A percentile compares a stretch with the other conserved stretches of the same genome.
Evolutionary conservation across 2,329 filamentous ascomycete genomes (phyloP).

Genomic region (Alternaria arbusti): DNA sequence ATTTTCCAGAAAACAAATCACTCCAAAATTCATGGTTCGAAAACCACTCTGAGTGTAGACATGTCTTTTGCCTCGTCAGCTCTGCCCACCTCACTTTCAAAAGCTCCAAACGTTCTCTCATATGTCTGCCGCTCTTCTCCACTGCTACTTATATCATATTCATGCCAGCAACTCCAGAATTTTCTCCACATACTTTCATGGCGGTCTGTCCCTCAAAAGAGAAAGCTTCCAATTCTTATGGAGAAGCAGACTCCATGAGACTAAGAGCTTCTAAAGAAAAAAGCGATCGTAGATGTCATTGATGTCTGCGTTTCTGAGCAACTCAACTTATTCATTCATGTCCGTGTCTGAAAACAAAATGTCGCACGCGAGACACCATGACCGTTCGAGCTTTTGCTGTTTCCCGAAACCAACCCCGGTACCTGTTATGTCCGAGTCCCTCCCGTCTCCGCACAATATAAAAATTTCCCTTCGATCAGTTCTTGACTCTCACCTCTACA

Average conservation of each 20-base stretch:
- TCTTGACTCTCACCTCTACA: not conserved
- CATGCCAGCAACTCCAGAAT: not conserved
- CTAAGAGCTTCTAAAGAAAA: not conserved
- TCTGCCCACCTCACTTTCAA: no score
- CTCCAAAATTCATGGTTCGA: no score
- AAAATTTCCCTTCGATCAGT: not conserved
- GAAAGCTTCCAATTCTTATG: not conserved
- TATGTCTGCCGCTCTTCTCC: not conserved
- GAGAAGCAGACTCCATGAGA: not conserved
- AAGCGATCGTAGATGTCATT: no score
- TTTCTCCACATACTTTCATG: not conserved
- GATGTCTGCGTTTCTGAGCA: no score
- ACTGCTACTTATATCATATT: not conserved
- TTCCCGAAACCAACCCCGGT: rapidly evolving
- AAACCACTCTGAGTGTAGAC: no score
- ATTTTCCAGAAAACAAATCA: no score
- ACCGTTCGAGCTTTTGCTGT: not conserved
- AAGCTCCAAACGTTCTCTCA: no score
- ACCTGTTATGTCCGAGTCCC: not conserved
- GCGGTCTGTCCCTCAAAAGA: not conserved
- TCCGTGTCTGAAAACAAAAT: no score
- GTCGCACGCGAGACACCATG: not conserved
- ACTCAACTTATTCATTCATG: no score
- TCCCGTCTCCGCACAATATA: not conserved
- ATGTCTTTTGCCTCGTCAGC: no score